Conservation (phyloP, 2,329 filamentous ascomycete species). For the Clarireedia homoeocarpa region DNA sequence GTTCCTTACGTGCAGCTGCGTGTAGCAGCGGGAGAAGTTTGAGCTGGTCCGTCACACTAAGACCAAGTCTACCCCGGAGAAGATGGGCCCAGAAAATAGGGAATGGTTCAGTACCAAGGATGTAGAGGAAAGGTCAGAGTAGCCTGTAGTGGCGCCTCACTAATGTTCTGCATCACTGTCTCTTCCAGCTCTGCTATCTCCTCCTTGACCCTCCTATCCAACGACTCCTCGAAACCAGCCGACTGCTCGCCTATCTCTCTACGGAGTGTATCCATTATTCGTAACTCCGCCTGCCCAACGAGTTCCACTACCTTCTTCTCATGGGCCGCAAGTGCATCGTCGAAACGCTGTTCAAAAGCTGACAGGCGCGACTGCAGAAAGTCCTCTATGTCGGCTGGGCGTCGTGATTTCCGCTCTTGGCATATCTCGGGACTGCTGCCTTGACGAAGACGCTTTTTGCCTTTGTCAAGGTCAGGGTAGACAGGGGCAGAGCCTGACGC, state of each 20-base stretch:
- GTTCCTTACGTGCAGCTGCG: too few relatives aligned
- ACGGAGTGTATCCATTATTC: background rate
- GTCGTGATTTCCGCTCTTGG: background rate
- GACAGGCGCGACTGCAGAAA: background rate
- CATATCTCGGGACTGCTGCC: background rate
- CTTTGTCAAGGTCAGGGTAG: background rate
- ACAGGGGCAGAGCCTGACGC: background rate
- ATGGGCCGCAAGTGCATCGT: background rate
- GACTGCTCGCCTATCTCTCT: background rate
- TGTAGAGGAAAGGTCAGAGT: background rate
- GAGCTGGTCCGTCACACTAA: too few relatives aligned
- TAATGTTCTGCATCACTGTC: background rate
- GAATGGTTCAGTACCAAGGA: background rate
- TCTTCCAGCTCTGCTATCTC: slow-evolving; percentile 1
- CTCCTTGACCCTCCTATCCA: background rate
- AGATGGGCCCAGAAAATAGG: background rate
- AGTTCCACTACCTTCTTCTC: background rate
- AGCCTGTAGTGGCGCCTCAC: background rate
- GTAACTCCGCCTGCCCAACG: background rate
- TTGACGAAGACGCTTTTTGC: slow-evolving; percentile 1
- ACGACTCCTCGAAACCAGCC: background rate
- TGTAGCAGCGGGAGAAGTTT: too few relatives aligned
- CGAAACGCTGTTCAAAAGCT: background rate
- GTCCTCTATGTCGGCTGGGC: background rate
- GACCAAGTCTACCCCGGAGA: background rate